Evolutionary conservation across 2,329 filamentous ascomycete species (phyloP).

Genomic region (Neonectria punicea): DNA sequence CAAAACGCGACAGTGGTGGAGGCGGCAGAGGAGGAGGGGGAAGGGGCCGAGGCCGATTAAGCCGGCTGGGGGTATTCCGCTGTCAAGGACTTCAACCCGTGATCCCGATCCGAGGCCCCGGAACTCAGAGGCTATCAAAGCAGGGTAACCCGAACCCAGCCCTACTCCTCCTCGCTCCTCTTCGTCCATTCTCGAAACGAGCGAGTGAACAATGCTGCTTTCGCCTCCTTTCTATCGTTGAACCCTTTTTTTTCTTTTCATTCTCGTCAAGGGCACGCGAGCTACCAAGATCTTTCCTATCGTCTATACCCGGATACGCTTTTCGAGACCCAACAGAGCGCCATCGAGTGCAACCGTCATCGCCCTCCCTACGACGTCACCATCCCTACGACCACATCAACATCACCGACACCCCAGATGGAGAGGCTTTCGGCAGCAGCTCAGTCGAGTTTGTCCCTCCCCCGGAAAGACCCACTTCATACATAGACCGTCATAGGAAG

Average conservation of each 20-base stretch:
- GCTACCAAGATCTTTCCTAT: conserved; percentile 68
- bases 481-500: conserved; percentile 59
- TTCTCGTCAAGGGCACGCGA: conserved; percentile 26
- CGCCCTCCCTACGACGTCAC: conserved; percentile 66
- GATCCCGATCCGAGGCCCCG: conserved; percentile 66
- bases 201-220: conserved; percentile 37
- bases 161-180: conserved; percentile 49
- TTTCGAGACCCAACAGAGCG: conserved; percentile 70
- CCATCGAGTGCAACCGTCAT: conserved; percentile 71
- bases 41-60: conserved; percentile 50
- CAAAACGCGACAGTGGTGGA: no score
- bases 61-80: conserved; percentile 22
- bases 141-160: conserved; percentile 54
- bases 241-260: conserved; percentile 22
- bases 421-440: conserved; percentile 52
- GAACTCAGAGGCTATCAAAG: conserved; percentile 59
- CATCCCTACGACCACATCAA: conserved; percentile 59
- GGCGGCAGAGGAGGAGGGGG: no score
- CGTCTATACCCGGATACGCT: conserved; percentile 77
- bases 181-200: conserved; percentile 47
- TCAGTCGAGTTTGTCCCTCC: conserved; percentile 71
- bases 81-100: conserved; percentile 54
- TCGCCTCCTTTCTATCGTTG: conserved; percentile 35
- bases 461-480: conserved; percentile 53
- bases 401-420: conserved; percentile 53